A percentile compares a stretch with the other conserved stretches of the same genome.
Evolutionary conservation across 345 rosid species (phyloP).

Genomic region (Aethionema arabicum): DNA sequence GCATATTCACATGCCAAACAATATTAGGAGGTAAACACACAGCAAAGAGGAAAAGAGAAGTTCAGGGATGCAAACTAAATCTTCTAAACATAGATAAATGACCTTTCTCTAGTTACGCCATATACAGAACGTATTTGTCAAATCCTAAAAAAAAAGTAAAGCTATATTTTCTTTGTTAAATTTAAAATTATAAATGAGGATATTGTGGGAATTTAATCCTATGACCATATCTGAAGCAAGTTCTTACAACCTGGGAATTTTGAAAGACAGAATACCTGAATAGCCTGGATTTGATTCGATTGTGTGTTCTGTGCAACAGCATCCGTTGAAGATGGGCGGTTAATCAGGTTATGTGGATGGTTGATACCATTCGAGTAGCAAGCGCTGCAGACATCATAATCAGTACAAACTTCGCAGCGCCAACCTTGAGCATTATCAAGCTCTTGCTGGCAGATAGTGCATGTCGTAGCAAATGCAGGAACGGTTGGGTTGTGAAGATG

Average conservation of each 20-base stretch:
- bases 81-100: background rate
- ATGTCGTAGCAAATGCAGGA: constrained; percentile 90
- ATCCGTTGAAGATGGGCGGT: constrained; percentile 76
- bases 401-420: constrained; percentile 95
- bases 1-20: constrained; percentile 40
- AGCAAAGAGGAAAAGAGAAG: constrained; percentile 3
- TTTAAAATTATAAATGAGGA: constrained; percentile 2
- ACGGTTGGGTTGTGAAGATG: constrained; percentile 99
- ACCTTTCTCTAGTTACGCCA: constrained; percentile 6
- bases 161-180: constrained; percentile 4
- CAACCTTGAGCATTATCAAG: constrained; percentile 97
- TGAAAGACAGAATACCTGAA: constrained; percentile 51
- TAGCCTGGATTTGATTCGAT: constrained; percentile 75
- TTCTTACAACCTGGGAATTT: too few species aligned
- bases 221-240: constrained; percentile 1
- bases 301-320: constrained; percentile 90
- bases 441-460: constrained; percentile 78
- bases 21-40: background rate
- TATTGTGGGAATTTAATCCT: background rate
- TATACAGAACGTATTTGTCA: background rate
- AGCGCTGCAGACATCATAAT: constrained; percentile 83
- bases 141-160: background rate
- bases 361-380: constrained; percentile 87
- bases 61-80: constrained; percentile 18
- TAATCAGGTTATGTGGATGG: constrained; percentile 88